phyloP scores from a whole-genome alignment of 768 basidiomycete species.

The Hortiboletus campestris region DNA sequence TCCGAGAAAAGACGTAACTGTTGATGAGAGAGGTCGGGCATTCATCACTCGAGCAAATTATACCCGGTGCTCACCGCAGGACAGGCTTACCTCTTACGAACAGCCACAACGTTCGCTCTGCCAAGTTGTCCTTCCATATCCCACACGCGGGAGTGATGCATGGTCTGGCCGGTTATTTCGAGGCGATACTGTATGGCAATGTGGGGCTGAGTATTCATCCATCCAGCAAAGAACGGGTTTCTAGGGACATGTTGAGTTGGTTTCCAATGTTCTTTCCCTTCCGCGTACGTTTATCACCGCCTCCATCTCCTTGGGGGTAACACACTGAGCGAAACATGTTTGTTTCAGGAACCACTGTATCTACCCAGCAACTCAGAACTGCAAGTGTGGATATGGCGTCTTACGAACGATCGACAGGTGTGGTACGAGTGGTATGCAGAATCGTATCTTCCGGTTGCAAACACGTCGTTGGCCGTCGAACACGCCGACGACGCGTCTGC shows the following conservation, averaged over 20 bases:
- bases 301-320: neutral
- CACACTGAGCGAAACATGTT: neutral
- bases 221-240: conserved; percentile 76
- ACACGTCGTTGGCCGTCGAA: conserved; percentile 24
- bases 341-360: conserved; percentile 81
- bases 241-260: conserved; percentile 99
- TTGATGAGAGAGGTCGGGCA: conserved; percentile 65
- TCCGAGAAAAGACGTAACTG: conserved; percentile 74
- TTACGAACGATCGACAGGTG: conserved; percentile 84
- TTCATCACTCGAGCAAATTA: neutral
- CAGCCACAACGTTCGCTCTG: conserved; percentile 89
- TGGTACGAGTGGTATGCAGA: conserved; percentile 99
- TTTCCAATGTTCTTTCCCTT: conserved; percentile 97
- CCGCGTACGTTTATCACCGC: conserved; percentile 50
- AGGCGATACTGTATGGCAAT: conserved; percentile 87
- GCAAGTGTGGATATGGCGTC: conserved; percentile 90
- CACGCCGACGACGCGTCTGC: conserved; percentile 14
- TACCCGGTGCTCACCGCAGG: conserved; percentile 8
- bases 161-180: conserved; percentile 96
- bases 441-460: conserved; percentile 73
- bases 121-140: conserved; percentile 85
- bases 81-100: conserved; percentile 91
- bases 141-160: conserved; percentile 93
- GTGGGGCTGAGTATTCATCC: conserved; percentile 95
- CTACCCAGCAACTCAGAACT: conserved; percentile 90